Base-by-base conservation (phyloP, 495 filamentous ascomycete species). In the Hamigera avellanea region DNA sequence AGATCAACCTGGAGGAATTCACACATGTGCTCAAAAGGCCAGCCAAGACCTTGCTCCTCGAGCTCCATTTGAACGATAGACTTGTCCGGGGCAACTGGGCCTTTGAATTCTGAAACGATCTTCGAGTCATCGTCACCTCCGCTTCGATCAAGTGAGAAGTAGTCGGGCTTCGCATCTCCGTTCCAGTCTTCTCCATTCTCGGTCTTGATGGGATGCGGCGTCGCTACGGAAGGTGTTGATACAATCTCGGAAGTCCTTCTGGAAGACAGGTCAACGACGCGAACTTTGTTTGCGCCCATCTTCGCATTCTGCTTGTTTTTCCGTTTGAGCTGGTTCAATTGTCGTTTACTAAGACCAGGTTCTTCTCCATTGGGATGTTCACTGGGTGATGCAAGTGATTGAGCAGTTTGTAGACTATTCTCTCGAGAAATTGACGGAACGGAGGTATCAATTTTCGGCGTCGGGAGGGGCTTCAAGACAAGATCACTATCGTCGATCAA, bases 91-190 rank as follows among this genome's bases (percentile, higher is more conserved):
- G 68, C 61, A 2, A 73, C 62, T 3, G 76, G 72, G 4, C 93
- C 93, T 55, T 95, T 96, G 66, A 89, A 94, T 50, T 96, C 91
- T 9, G 86, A 80, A n/a, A 95, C 82, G 26, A 98, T 73, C 48
- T 95, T 95, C 0, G 76, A 75, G 35, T 88, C 83, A 49, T 98
- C 91, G 45, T 95, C 86, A 0, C 76, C 73, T 35, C 78, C 75
- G 9, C 69, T 59, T 30, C 83, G 71, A 26, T 94, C 85, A 10
- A 95, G 69, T 18, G 73, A 87, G 56, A 96, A 94, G 54, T 93
- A 94, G 46, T 96, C 89, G 1, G 54, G 46, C 23, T 67, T 59
- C 25, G 55, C 46, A 32, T 75, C 69, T 26, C 63, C 62, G 42
- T 65, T 66, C 14, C 57, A 53, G 4, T 65, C 66, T 27, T 83